Base-by-base conservation (phyloP, 2,329 filamentous ascomycete species). In the Pseudocercospora fijiensis region DNA sequence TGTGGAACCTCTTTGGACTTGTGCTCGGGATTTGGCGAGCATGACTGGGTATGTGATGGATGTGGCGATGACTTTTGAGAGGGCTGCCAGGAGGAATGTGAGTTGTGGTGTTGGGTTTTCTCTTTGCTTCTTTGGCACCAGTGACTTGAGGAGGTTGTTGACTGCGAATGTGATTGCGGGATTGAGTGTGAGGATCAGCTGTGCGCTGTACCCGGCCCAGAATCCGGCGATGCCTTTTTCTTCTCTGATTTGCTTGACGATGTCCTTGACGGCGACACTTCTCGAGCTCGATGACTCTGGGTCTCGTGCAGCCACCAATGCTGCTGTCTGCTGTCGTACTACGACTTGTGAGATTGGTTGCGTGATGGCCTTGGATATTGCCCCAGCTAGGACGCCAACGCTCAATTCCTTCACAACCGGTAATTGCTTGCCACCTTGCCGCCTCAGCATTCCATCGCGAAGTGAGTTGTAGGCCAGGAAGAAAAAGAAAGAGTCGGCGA, bases 201-300 rank as follows among this genome's bases (percentile, higher is more conserved):
- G 88, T 1, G 92, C 91, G 20, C 90, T 91, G 76, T 96, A 96
- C 0, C 92, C 92, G 0, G 91, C 89, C 93, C 92, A 96, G 71
- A 96, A 89, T 2, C 91, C 92, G 51, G 81, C 74, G 9, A 92
- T 64, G 0, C 92, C 92, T 69, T 89, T 90, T 74, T 94, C 89
- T 1, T 79, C 72, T 45, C 81, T 78, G 64, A 96, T 93, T 47
- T 85, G 82, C 1, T 80, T 76, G 18, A 88, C 82, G 28, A 91
- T 90, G 57, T 88, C 82, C 27, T 81, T 64, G 49, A 53, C 49
- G 10, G 49, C 49, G 75, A 82, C 67, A 72, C 75, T 71, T 30
- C 77, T 76, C 24, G 74, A 68, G 27, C 73, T 70, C 41, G 69
- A 71, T 57, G 66, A 63, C 18, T 55, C 63, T 0, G 75, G 74